Evolutionary conservation across 2,329 filamentous ascomycete genomes (phyloP).

Genomic region (Chrysoporthe cubensis): DNA sequence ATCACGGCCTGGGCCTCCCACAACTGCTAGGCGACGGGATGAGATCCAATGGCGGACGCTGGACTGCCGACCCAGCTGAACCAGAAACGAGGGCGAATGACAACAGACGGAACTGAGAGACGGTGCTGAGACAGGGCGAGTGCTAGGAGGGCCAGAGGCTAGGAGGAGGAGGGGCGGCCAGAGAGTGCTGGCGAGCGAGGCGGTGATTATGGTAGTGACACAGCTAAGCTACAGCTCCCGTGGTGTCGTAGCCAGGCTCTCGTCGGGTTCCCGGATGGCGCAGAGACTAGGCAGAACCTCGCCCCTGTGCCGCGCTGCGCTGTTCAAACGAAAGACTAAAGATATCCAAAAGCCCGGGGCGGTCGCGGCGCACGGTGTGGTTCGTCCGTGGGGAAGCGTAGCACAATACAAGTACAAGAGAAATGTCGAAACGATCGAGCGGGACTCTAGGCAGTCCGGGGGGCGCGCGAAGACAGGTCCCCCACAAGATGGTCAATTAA

Average conservation of each 20-base stretch:
- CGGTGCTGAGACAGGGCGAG: conserved; percentile 17
- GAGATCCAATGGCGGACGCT: conserved; percentile 13
- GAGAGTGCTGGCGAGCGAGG: conserved; percentile 15
- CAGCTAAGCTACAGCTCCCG: conserved; percentile 19
- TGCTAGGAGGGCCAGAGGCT: conserved; percentile 12
- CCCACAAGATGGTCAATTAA: conserved; percentile 6
- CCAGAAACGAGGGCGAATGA: conserved; percentile 3
- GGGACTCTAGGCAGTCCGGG: conserved; percentile 16
- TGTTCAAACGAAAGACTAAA: conserved; percentile 22
- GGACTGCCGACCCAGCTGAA: conserved; percentile 3
- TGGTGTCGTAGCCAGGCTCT: neutral
- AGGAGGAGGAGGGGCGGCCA: neutral
- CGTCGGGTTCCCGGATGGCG: conserved; percentile 17
- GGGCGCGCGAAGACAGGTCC: conserved; percentile 11
- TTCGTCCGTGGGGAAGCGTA: conserved; percentile 12
- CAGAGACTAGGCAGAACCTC: neutral
- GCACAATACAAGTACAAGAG: conserved; percentile 24
- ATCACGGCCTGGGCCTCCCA: conserved; percentile 4
- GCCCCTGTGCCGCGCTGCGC: conserved; percentile 4
- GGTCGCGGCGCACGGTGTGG: conserved; percentile 10
- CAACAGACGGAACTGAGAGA: conserved; percentile 6
- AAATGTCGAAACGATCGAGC: conserved; percentile 17
- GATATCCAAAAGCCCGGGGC: conserved; percentile 2
- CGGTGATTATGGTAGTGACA: conserved; percentile 19
- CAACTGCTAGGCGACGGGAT: conserved; percentile 6